Conservation (phyloP, 371 early-diverging fungal genomes). For the Mucor velutinosus region DNA sequence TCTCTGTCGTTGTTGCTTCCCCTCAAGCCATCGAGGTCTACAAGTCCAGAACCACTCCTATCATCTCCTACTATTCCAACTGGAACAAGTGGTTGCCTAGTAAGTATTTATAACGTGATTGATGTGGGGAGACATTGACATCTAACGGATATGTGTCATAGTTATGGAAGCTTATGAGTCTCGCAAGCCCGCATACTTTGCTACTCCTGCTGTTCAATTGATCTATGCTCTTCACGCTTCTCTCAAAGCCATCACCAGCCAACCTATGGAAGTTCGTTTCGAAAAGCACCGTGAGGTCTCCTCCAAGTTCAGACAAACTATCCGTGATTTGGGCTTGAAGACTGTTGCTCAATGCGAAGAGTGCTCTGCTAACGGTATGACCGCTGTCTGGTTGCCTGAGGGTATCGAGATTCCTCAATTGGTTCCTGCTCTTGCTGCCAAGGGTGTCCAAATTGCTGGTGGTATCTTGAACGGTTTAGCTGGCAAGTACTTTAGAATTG, state of each 20-base stretch:
- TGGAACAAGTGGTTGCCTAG: constrained; percentile 89
- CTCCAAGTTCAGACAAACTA: constrained; percentile 70
- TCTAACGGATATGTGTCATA: constrained; percentile 17
- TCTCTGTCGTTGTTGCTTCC: constrained; percentile 83
- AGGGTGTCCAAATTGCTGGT: constrained; percentile 92
- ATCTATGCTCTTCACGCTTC: constrained; percentile 88
- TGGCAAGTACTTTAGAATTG: constrained; percentile 93
- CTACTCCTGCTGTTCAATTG: constrained; percentile 96
- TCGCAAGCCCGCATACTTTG: constrained; percentile 92
- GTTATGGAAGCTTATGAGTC: constrained; percentile 95
- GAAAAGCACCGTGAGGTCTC: constrained; percentile 71
- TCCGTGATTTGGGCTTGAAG: constrained; percentile 77
- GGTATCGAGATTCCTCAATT: constrained; percentile 78
- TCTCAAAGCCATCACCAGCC: constrained; percentile 76
- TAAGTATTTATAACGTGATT: constrained; percentile 20
- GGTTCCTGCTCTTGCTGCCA: constrained; percentile 72
- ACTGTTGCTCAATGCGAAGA: constrained; percentile 65
- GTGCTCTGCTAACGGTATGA: constrained; percentile 89
- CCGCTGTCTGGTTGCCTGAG: constrained; percentile 93
- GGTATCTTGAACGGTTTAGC: constrained; percentile 89
- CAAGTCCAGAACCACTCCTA: constrained; percentile 71
- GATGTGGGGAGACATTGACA: too few relatives aligned
- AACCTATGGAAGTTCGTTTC: constrained; percentile 73
- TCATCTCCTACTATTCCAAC: constrained; percentile 76
- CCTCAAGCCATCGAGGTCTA: constrained; percentile 73